Evolutionary conservation across 352 stramenopile species (phyloP), one percentile per base, ranked within the genome.

Genomic region (Globisporangium polare): DNA sequence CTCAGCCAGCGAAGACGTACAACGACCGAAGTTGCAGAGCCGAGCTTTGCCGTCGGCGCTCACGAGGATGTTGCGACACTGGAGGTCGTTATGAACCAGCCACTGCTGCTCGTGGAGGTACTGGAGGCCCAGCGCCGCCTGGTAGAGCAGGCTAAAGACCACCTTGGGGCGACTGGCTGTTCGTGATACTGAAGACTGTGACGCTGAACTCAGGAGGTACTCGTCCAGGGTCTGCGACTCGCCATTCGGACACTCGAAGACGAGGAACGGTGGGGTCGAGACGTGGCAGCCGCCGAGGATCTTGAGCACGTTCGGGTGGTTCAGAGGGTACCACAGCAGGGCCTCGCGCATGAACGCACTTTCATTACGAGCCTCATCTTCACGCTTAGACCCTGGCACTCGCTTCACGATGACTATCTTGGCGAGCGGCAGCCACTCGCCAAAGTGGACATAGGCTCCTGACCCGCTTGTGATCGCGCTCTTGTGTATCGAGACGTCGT

Each of bases 21-120:
- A 39, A 17, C 22, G 51, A 18, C 13, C 26, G 55, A 51, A 47
- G 75, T 79, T 83, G 22, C 72, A 74, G 9, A 92, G 51, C 66
- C 81, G 78, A 20, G 75, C 80, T 56, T 78, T 68, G 10, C 80
- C 78, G 60, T 90, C 78, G 51, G 75, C 67, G 33, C 77, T 78
- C 43, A 92, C 74, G 17, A 82, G 63, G 62, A 92, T 77, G 43
- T 87, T 80, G 4, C 71, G 66, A 29, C 77, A 84, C 39, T 75
- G 76, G 41, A 92, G 57, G 53, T 88, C 78, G 37, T 70, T 68
- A 47, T 88, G 80, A 3, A 75, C 65, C 18, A 88, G 51, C 1
- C 69, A 61, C 15, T 69, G 62, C 18, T 62, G 67, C 13, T 79
- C 68, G 29, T 92, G 83, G 15, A 92, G 50, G 41, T 80, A 87